Base-by-base conservation (phyloP, 108 stramenopile species). In the Skeletonema costatum region DNA sequence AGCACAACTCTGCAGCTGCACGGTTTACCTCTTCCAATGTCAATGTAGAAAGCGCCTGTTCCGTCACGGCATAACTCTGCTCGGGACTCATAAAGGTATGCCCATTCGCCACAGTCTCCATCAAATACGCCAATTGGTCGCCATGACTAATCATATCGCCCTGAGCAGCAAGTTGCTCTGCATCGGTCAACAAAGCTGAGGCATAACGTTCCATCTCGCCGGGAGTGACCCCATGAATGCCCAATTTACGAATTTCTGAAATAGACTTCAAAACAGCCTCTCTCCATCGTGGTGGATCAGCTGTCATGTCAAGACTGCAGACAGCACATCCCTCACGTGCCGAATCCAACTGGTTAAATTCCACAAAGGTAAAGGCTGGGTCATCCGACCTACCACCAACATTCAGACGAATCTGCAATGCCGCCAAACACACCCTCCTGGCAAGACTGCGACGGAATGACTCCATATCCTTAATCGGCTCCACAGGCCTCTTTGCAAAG, bases 11-110 rank as follows among this genome's bases (percentile, higher is more conserved):
- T 29, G 86, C 85, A 13, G 97, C 97, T 14, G 96, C 96, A 53
- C 84, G 84, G 74, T 99, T 98, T 32, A 98, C 95, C 68, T 99
- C 96, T 74, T 98, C 97, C 32, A 99, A 73, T 5, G 97, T 95
- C 75, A 99, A 66, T 13, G 92, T 88, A 17, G 93, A 76, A 68
- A 99, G 77, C 2, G 95, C 98, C 44, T 83, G 73, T 41, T 91
- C 89, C n/a, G 97, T 98, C 68, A 94, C 84, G 17, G 85, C 82
- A 74, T 95, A 96, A 8, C 91, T 88, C 75, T 97, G 95, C 74
- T 93, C 86, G 1, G 98, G 95, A 21, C 96, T 96, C 97, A 99
- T 98, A 76, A 98, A 99, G 14, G 96, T 94, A 84, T 99, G 97
- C 0, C 96, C 98, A 68, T 96, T 97, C 29, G 97, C 96, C 9